A percentile compares a stretch with the other conserved stretches of the same genome.
These are phyloP conservation scores for Rhodamnia argentea DNA, from an alignment of 345 rosid genomes.

Conservation along the genomic window DNA sequence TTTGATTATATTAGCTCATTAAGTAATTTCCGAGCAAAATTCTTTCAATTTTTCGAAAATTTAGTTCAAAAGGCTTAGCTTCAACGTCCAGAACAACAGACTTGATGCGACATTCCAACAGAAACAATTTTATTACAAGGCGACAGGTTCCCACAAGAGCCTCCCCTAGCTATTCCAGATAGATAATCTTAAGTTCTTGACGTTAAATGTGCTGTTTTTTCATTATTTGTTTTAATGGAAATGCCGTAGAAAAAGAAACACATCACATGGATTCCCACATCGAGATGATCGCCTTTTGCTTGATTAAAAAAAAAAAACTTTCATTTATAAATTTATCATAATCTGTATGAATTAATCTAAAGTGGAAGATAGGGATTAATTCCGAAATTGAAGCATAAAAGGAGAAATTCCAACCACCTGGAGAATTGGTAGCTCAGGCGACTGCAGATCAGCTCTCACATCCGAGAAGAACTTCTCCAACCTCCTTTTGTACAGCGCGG, in stretches of 20 bases:
- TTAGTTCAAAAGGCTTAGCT: too few relatives aligned
- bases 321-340: not conserved
- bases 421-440: conserved; percentile 60
- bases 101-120: too few relatives aligned
- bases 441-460: conserved; percentile 48
- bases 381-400: not conserved
- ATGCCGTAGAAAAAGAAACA: too few relatives aligned
- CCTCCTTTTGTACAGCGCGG: conserved; percentile 37
- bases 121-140: too few relatives aligned
- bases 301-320: not conserved
- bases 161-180: too few relatives aligned
- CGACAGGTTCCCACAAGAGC: too few relatives aligned
- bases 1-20: not conserved
- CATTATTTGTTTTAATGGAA: too few relatives aligned
- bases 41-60: too few relatives aligned
- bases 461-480: conserved; percentile 39
- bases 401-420: conserved; percentile 20
- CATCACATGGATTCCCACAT: too few relatives aligned
- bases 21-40: too few relatives aligned
- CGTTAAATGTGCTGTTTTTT: too few relatives aligned
- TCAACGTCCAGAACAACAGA: too few relatives aligned
- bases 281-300: not conserved
- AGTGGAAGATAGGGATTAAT: not conserved
- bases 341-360: not conserved
- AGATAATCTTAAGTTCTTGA: not conserved